Conservation (phyloP, 805 yeast species). For the Candida endomychidarum region DNA sequence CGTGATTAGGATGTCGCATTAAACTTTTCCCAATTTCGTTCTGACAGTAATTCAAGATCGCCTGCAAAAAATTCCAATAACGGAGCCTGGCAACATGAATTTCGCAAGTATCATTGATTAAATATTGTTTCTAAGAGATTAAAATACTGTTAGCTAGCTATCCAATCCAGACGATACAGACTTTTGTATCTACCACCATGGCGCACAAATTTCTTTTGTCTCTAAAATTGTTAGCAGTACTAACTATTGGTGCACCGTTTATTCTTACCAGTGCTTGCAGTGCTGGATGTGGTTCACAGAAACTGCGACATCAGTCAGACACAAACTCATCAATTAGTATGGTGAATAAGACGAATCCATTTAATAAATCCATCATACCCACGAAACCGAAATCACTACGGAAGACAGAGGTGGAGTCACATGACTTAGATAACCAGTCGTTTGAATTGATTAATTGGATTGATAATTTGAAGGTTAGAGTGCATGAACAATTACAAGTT, state of each 20-base stretch:
- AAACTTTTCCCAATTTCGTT: constrained; percentile 3
- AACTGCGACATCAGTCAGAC: constrained; percentile 1
- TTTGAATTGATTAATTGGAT: constrained; percentile 32
- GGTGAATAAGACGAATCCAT: constrained; percentile 4
- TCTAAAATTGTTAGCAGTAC: too few relatives aligned
- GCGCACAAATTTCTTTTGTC: too few relatives aligned
- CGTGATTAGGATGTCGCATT: constrained; percentile 3
- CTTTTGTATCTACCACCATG: too few relatives aligned
- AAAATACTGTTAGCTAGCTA: too few relatives aligned
- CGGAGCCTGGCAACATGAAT: not conserved
- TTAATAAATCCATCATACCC: not conserved
- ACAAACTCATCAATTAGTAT: not conserved
- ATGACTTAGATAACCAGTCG: not conserved
- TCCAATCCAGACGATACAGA: too few relatives aligned
- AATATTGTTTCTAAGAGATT: not conserved
- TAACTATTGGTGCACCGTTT: too few relatives aligned
- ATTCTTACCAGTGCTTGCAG: too few relatives aligned
- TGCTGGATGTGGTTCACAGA: too few relatives aligned
- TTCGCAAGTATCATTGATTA: not conserved
- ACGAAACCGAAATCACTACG: not conserved
- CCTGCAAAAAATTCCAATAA: not conserved
- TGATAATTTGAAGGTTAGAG: constrained; percentile 24
- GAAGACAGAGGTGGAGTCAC: not conserved
- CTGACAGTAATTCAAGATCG: constrained; percentile 1
- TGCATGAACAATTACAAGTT: constrained; percentile 17